phyloP scores from a whole-genome alignment of 495 filamentous ascomycete species.

The Neurospora cerealis region DNA sequence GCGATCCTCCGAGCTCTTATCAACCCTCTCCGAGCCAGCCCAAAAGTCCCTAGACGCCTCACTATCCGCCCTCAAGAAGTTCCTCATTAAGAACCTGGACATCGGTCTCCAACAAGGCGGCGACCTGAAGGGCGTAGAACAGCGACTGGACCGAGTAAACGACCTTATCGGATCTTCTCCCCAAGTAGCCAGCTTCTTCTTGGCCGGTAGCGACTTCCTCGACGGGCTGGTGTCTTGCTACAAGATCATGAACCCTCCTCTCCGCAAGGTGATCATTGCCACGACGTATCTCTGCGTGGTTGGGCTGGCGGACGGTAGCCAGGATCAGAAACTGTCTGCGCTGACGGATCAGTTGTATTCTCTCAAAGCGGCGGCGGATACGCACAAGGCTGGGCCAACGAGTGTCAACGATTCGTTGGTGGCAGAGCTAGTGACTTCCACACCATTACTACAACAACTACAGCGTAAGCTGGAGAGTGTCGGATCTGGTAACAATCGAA shows the following conservation, averaged over 20 bases:
- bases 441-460: conserved; percentile 43
- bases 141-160: conserved; percentile 34
- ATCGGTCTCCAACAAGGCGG: conserved; percentile 29
- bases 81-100: conserved; percentile 41
- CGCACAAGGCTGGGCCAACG: conserved; percentile 39
- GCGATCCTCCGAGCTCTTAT: conserved; percentile 21
- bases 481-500: conserved; percentile 28
- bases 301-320: conserved; percentile 49
- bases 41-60: conserved; percentile 26
- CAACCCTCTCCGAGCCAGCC: conserved; percentile 19
- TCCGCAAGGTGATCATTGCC: conserved; percentile 54
- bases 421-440: conserved; percentile 52
- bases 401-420: conserved; percentile 47
- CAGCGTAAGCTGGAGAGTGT: conserved; percentile 32
- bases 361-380: conserved; percentile 56
- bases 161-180: conserved; percentile 45
- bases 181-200: conserved; percentile 48
- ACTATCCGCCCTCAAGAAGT: conserved; percentile 31
- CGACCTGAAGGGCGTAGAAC: conserved; percentile 37
- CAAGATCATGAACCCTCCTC: conserved; percentile 44
- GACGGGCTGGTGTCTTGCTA: conserved; percentile 63
- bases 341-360: conserved; percentile 76
- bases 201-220: conserved; percentile 76
- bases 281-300: conserved; percentile 62
- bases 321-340: conserved; percentile 49